Conservation (phyloP, 371 early-diverging fungal genomes). For the Syncephalastrum racemosum region DNA sequence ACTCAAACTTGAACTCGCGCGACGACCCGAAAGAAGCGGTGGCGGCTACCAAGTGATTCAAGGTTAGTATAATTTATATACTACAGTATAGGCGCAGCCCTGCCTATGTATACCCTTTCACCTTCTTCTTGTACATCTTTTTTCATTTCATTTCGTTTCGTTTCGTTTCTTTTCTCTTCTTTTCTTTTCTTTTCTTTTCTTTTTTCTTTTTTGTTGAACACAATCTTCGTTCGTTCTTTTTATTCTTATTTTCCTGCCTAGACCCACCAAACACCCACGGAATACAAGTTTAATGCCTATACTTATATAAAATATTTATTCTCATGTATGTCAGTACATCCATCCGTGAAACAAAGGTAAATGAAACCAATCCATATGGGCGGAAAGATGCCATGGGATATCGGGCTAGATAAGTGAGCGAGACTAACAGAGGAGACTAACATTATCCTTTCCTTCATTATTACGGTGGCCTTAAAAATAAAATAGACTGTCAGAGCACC, state of each 20-base stretch:
- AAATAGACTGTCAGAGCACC: constrained; percentile 12
- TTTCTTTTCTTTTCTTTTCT: constrained; percentile 4
- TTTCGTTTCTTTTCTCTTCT: constrained; percentile 1
- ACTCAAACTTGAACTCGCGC: constrained; percentile 40
- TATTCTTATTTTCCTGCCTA: constrained; percentile 9
- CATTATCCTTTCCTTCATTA: too few relatives aligned
- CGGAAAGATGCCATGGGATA: background rate
- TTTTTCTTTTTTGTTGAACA: constrained; percentile 1
- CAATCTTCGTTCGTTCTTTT: constrained; percentile 7
- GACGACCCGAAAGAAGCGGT: constrained; percentile 22
- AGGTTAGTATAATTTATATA: constrained; percentile 44
- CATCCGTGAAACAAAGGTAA: constrained; percentile 17
- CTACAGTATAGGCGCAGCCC: constrained; percentile 6
- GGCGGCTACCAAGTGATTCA: constrained; percentile 44
- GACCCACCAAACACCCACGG: background rate
- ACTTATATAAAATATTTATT: constrained; percentile 10
- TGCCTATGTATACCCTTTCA: background rate
- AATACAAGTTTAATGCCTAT: constrained; percentile 4
- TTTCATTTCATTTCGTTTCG: constrained; percentile 3
- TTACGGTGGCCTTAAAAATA: too few relatives aligned
- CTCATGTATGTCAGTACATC: constrained; percentile 14
- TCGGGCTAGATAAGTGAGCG: too few relatives aligned
- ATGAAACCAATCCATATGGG: background rate
- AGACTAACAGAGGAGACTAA: too few relatives aligned
- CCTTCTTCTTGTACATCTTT: constrained; percentile 6